Evolutionary conservation across 371 early-diverging fungal genomes (phyloP), one percentile per base, ranked within the genome.

Genomic region (Rhizopus stolonifer): DNA sequence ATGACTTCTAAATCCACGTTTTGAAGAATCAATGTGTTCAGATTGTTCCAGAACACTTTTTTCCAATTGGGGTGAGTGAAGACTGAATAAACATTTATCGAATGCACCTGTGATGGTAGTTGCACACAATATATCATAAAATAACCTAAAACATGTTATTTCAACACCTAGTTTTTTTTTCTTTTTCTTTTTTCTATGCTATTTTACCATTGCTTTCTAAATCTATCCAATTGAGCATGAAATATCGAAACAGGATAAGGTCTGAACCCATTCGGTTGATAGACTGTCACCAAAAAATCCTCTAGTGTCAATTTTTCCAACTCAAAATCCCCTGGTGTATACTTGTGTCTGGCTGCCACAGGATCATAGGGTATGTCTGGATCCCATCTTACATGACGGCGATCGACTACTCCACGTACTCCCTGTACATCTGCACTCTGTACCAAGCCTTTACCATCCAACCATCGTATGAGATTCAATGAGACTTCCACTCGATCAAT

Each of bases 51-150:
- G 56, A 17, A 80, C 72, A 45, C 74, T 77, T 56, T 76, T 79
- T 49, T 77, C 81, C 9, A 79, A 52, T 64, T 94, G 94, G 6
- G 93, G 88, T 18, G 84, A 80, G 64, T 95, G 94, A 2, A 96
- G 86, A 52, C 91, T 92, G 53, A 98, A 98, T 36, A 96, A 64
- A 58, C 95, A 92, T 58, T 93, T 90, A 58, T 96, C 97, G 61
- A 93, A 94, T 63, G 89, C 88, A 6, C 98, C 98, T 1, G 92
- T 90, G 54, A 95, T 87, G 0, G 89, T 87, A 29, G 91, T 88
- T 1, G 97, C 97, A 52, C 89, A 86, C 25, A 98, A 69, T 22
- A 92, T 64, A 57, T 98, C 98, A 62, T 92, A 94, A 40, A 94
- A 83, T 8, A 96, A 63, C 74, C 73, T 72, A n/a, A n/a, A n/a